Base-by-base conservation (phyloP, 805 yeast genomes). In the Lipomyces lipofer region DNA sequence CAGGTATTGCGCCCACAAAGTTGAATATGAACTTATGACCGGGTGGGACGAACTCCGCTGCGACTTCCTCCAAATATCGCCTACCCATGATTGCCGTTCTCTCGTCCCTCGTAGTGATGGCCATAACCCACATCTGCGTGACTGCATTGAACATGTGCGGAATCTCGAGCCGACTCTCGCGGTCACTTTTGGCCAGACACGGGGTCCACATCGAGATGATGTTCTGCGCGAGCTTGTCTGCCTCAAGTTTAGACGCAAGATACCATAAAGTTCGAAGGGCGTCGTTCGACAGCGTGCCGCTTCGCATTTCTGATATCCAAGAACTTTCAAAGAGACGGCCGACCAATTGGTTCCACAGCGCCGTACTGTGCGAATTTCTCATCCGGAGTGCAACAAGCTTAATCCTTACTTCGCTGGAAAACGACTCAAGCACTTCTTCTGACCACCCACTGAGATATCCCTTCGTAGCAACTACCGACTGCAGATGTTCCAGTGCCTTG, bases 81-180 rank as follows among this genome's bases (percentile, higher is more conserved):
- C 24, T 13, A 10, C 56, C 45, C 17, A 55, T 33, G 8, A 35
- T 33, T 3, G 17, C 30, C 21, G 47, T n/a, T 30, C 52, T 43
- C 22, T 8, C 10, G 36, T 47, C 47, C 3, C 47, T 19, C 9
- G 40, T 43, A n/a, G 59, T 25, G 21, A 42, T 33, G 13, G 52
- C 59, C n/a, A 54, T 51, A 39, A 52, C 25, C 59, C 59, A 55
- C 56, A 55, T 51, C 40, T 55, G 59, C 28, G 47, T 25, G 15
- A 55, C 52, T 5, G 55, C 43, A 17, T 42, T 50, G 15, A 30
- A 38, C 24, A 49, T 13, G 10, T 13, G 13, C 17, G 32, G 27
- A 30, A 17, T 15, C 6, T 32, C 46, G 7, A 21, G 24, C 10
- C 7, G 4, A 10, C 19, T 30, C 6, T 17, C 39, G 2, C 13